Percentiles rank a stretch among this genome's conserved stretches.
These are phyloP conservation scores for Coix lacrymajobi DNA, from an alignment of 176 grass and related monocot species.

Conservation along the genomic window DNA sequence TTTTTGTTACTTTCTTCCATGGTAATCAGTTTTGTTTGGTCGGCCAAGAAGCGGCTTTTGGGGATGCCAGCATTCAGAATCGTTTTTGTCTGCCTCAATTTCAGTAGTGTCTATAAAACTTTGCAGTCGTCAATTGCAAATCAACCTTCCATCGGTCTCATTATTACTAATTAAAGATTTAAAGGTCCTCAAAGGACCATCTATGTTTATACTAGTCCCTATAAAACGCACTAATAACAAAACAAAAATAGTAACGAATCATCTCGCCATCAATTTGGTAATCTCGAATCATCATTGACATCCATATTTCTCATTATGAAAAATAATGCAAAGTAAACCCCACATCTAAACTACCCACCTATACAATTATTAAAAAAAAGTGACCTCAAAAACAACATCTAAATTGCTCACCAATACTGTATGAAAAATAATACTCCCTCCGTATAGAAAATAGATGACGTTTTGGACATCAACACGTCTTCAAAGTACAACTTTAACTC, in stretches of 20 bases:
- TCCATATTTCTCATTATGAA: not conserved
- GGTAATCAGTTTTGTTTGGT: constrained; percentile 22
- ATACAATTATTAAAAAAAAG: not conserved
- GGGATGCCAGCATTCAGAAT: constrained; percentile 24
- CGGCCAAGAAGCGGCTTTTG: constrained; percentile 8
- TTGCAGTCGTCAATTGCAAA: not conserved
- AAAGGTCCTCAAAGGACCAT: not conserved
- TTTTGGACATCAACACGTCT: too few species aligned
- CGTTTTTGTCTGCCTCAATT: not conserved
- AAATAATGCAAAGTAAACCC: not conserved
- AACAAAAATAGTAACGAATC: not conserved
- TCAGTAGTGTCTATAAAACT: not conserved
- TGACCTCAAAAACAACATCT: not conserved
- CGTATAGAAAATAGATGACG: too few species aligned
- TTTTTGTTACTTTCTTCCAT: not conserved
- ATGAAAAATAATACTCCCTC: not conserved
- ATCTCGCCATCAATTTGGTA: not conserved
- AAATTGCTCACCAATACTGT: not conserved
- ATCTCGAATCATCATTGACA: not conserved
- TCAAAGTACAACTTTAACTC: too few species aligned
- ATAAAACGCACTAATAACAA: not conserved
- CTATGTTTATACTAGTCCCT: not conserved
- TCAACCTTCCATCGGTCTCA: not conserved
- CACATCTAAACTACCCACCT: not conserved
- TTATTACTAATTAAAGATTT: not conserved